Evolutionary conservation across 1,139 yeast genomes (phyloP).

Genomic region (Taphrina populina): DNA sequence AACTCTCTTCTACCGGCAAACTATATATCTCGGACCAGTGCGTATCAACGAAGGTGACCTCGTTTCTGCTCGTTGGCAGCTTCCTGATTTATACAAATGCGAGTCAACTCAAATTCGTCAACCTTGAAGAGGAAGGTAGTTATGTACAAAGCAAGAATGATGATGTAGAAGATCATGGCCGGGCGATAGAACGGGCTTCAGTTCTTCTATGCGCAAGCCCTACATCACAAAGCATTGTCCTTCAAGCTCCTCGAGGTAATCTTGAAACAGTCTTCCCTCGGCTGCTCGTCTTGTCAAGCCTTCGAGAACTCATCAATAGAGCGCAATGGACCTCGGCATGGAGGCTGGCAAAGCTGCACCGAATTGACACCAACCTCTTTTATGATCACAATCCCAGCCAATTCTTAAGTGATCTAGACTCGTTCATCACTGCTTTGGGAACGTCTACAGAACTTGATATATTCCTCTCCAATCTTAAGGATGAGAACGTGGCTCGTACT

Average conservation of each 20-base stretch:
- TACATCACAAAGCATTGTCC: constrained; percentile 72
- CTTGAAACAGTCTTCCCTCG: constrained; percentile 91
- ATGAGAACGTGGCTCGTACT: constrained; percentile 80
- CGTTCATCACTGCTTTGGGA: constrained; percentile 69
- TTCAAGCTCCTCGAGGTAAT: constrained; percentile 96
- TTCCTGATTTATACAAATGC: constrained; percentile 85
- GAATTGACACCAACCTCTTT: constrained; percentile 84
- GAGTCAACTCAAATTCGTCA: constrained; percentile 55
- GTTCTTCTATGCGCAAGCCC: constrained; percentile 77
- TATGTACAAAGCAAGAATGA: background rate
- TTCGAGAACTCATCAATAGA: constrained; percentile 63
- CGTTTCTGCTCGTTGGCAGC: constrained; percentile 68
- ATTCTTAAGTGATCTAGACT: constrained; percentile 62
- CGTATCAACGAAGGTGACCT: constrained; percentile 77
- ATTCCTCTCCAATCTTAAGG: constrained; percentile 57
- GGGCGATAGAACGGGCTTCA: constrained; percentile 91
- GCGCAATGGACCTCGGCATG: constrained; percentile 70
- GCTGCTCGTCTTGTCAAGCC: constrained; percentile 82
- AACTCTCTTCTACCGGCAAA: constrained; percentile 71
- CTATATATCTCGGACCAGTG: constrained; percentile 63
- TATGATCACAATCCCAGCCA: constrained; percentile 79
- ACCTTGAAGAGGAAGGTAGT: background rate
- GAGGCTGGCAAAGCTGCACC: constrained; percentile 77
- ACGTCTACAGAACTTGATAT: constrained; percentile 77
- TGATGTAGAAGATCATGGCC: constrained; percentile 64